Evolutionary conservation across 768 basidiomycete species (phyloP).

Genomic region (Suillus luteus): DNA sequence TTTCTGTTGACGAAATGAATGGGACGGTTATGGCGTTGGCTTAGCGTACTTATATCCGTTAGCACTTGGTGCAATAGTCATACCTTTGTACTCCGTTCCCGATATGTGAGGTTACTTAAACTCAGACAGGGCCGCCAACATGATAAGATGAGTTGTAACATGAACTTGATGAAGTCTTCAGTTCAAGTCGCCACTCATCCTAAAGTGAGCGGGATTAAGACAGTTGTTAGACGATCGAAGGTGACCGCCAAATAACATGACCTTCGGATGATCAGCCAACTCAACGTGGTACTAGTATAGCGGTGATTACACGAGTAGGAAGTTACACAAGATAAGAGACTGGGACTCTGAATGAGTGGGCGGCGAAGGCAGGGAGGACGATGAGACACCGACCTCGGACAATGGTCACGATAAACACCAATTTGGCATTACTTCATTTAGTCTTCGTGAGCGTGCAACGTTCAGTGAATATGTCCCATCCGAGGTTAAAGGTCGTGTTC

Average conservation of each 20-base stretch:
- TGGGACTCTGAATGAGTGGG: neutral
- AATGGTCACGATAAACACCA: neutral
- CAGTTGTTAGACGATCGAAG: neutral
- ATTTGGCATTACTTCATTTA: neutral
- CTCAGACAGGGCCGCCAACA: neutral
- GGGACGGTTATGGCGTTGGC: neutral
- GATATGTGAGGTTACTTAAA: neutral
- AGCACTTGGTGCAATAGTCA: neutral
- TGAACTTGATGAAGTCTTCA: neutral
- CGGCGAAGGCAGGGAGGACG: neutral
- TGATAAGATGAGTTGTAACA: neutral
- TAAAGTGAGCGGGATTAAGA: neutral
- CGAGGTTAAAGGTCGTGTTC: slow-evolving; percentile 3
- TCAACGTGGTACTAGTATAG: neutral
- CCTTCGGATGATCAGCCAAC: neutral
- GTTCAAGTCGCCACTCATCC: neutral
- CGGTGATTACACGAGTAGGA: neutral
- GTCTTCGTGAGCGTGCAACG: neutral
- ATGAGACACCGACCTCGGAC: neutral
- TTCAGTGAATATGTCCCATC: neutral
- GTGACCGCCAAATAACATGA: neutral
- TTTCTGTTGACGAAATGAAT: neutral
- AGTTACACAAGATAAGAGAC: neutral
- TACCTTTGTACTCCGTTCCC: neutral
- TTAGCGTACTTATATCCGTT: neutral